phyloP scores from a whole-genome alignment of 2,329 filamentous ascomycete species.

The Neofusicoccum parvum region DNA sequence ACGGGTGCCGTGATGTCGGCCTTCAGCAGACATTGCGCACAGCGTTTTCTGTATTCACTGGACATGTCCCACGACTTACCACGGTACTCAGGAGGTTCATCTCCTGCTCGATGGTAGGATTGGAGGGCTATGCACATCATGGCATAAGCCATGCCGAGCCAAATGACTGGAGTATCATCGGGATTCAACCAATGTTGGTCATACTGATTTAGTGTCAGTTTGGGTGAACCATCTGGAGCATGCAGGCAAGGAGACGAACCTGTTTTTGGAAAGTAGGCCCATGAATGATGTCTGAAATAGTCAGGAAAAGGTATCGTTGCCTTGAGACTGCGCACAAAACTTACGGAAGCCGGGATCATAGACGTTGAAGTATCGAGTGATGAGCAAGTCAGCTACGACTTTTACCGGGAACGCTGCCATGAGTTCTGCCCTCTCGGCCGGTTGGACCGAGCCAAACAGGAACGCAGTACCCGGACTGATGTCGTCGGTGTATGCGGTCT shows the following conservation, averaged over 20 bases:
- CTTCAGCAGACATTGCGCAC: constrained; percentile 75
- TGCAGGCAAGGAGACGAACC: not conserved
- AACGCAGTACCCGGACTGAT: constrained; percentile 71
- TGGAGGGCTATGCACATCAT: constrained; percentile 77
- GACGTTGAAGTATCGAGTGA: constrained; percentile 89
- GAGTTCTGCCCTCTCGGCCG: constrained; percentile 74
- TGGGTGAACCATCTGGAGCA: not conserved
- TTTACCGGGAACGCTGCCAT: constrained; percentile 79
- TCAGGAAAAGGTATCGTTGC: not conserved
- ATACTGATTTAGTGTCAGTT: constrained; percentile 46
- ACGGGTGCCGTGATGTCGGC: constrained; percentile 77
- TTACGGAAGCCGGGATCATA: constrained; percentile 62
- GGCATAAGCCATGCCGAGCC: constrained; percentile 75
- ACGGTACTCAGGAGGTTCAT: constrained; percentile 77
- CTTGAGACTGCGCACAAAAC: not conserved
- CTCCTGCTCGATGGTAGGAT: constrained; percentile 76
- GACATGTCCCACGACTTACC: constrained; percentile 59
- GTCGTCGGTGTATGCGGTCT: constrained; percentile 62
- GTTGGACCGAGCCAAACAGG: constrained; percentile 71
- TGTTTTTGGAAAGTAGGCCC: constrained; percentile 75
- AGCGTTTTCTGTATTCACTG: constrained; percentile 65
- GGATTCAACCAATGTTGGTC: constrained; percentile 72
- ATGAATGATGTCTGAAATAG: constrained; percentile 44
- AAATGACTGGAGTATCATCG: constrained; percentile 71
- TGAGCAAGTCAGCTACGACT: constrained; percentile 78